These are phyloP conservation scores for Blastobotrys petasosporus DNA, from an alignment of 1,139 yeast genomes.

Conservation along the genomic window DNA sequence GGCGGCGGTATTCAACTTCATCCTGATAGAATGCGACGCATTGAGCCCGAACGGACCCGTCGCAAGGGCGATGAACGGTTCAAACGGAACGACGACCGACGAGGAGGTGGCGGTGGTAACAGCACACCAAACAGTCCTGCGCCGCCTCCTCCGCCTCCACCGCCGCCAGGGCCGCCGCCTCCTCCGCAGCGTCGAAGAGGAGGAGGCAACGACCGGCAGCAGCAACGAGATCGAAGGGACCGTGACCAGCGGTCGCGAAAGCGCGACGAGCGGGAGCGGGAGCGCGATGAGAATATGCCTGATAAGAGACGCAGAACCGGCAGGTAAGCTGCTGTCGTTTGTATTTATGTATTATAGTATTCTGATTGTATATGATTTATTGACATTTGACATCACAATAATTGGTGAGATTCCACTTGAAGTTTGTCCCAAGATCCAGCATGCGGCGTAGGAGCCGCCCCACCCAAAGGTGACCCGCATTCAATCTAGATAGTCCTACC, in stretches of 20 bases:
- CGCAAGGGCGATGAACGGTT: not conserved
- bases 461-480: too few species aligned
- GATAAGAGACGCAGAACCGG: slow-evolving; percentile 8
- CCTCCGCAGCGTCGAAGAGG: not conserved
- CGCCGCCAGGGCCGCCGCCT: not conserved
- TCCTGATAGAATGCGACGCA: too few species aligned
- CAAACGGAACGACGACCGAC: not conserved
- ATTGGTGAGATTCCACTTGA: too few species aligned
- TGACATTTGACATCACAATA: too few species aligned
- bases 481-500: too few species aligned
- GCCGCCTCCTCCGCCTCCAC: slow-evolving; percentile 2
- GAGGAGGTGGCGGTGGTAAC: not conserved
- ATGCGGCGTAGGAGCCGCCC: too few species aligned
- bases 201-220: slow-evolving; percentile 13
- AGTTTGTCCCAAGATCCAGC: too few species aligned
- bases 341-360: not conserved
- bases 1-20: too few species aligned
- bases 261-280: slow-evolving; percentile 15
- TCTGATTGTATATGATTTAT: not conserved
- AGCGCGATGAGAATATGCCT: slow-evolving; percentile 8
- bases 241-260: slow-evolving; percentile 11
- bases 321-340: not conserved
- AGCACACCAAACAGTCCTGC: not conserved
- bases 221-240: slow-evolving; percentile 15
- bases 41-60: too few species aligned